Evolutionary conservation across 805 yeast genomes (phyloP), one percentile per base, ranked within the genome.

Genomic region (Helenozyma baotianmanensis): DNA sequence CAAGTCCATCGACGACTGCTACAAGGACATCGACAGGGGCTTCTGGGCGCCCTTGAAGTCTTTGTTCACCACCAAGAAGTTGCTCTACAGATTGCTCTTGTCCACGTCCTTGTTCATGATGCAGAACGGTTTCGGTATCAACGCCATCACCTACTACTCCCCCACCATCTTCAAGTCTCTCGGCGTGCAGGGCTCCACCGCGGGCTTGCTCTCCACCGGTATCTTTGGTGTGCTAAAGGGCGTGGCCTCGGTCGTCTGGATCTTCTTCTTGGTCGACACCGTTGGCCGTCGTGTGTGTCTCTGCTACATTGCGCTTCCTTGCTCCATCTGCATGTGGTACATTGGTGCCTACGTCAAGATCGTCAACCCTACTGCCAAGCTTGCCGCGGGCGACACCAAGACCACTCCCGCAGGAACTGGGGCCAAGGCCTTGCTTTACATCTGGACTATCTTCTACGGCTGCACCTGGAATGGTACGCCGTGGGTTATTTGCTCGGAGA

Each of bases 81-180:
- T 67, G 34, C 32, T 62, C 24, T 53, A 57, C 41, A 49, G 75
- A 31, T 49, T 70, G 16, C 39, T 60, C 1, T 45, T 68, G 29
- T 56, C 72, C 4, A 54, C 64, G 1, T 53, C 65, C 3, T 43
- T 64, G 21, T 68, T 67, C 42, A 49, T 62, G 38, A 56, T 70
- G 50, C 75, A 69, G 39, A 69, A 68, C 41, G 62, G 71, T 14
- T 62, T 62, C 36, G 76, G 77, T 23, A 68, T 73, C 44, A 64
- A 70, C 40, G 73, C 76, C 24, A 60, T 72, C 32, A 70, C 67
- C 27, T 74, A 74, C 48, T 74, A 73, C 48, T 70, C 78, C n/a
- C 76, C 76, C 15, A 60, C 66, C 8, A 60, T 74, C 26, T 71
- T 74, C 53, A 55, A 63, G 39, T 60, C 74, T 3, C 58, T 74